These are phyloP conservation scores for Dactylonectria macrodidyma DNA, from an alignment of 2,329 filamentous ascomycete genomes.

Conservation along the genomic window DNA sequence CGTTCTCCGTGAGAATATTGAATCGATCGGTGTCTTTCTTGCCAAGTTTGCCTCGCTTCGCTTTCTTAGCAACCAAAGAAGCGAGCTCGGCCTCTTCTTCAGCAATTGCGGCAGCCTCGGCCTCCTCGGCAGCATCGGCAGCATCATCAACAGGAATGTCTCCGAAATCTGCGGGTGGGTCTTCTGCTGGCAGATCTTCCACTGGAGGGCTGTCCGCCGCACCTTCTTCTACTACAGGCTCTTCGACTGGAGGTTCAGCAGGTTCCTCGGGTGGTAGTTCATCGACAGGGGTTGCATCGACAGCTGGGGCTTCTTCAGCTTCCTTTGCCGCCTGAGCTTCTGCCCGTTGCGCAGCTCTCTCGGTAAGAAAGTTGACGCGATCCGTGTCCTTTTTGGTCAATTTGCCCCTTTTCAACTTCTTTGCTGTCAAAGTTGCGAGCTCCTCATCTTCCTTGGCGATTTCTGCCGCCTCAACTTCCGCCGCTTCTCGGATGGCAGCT, in stretches of 20 bases:
- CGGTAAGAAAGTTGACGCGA: slow-evolving; percentile 23
- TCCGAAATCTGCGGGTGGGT: slow-evolving; percentile 2
- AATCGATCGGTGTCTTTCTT: slow-evolving; percentile 43
- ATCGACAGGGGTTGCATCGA: slow-evolving; percentile 20
- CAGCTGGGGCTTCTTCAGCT: slow-evolving; percentile 29
- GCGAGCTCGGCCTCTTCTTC: slow-evolving; percentile 41
- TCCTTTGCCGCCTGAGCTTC: slow-evolving; percentile 27
- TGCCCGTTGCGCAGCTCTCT: slow-evolving; percentile 23
- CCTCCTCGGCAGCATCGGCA: slow-evolving; percentile 28
- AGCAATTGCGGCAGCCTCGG: slow-evolving; percentile 36
- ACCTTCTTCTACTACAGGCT: slow-evolving; percentile 41
- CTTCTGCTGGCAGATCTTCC: background rate
- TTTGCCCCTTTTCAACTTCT: slow-evolving; percentile 51
- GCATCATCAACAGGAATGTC: slow-evolving; percentile 6
- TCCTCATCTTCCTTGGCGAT: slow-evolving; percentile 54
- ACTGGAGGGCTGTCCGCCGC: slow-evolving; percentile 18
- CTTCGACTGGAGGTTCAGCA: slow-evolving; percentile 22
- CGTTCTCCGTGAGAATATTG: slow-evolving; percentile 39
- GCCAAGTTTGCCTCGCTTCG: slow-evolving; percentile 40
- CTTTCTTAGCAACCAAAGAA: slow-evolving; percentile 41
- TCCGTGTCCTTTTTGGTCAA: slow-evolving; percentile 27
- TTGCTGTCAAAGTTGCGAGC: slow-evolving; percentile 55
- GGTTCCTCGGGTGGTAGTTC: slow-evolving; percentile 12
- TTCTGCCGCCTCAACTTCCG: slow-evolving; percentile 48
- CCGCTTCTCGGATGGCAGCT: slow-evolving; percentile 16